Base-by-base conservation (phyloP, 306 rosid genomes). In the Trifolium fragiferum region DNA sequence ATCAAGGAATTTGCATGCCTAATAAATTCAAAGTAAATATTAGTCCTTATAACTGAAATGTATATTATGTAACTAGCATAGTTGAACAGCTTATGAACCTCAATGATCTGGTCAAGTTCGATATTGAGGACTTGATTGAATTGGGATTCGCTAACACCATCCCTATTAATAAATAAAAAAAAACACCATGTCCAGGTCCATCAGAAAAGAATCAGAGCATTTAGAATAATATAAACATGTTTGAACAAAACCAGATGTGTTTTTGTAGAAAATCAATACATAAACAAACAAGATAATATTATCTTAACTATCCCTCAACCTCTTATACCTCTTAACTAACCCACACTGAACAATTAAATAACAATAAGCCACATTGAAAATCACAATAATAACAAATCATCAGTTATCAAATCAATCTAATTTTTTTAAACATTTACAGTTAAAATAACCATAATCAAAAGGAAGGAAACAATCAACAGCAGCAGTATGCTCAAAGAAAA, bases 121-220 rank as follows among this genome's bases (percentile, higher is more conserved):
- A 88, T 78, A 69, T 94, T 94, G 82, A 94, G 55, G 13, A 94
- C 99, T 89, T 94, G 99, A 49, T 84, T 94, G 83, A 94, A 94
- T 16, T 94, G 99, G 0, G 99, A 94, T 66, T 94, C 98, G n/a
- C 99, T 94, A 53, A 94, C 99, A 14, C 99, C 99, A 68, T 94
- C 99, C 96, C 99, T 94, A 43, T 15, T 68, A 44, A 61, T 4
- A 76, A 74, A 37, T n/a, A 41, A 43, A 3, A 35, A 49, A 23
- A 37, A 60, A 78, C 10, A 66, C 15, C 18, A 16, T 4, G 59
- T 15, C 57, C 37, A 64, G 49, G 59, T 62, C 14, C 68, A 68
- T 15, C 6, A 66, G 72, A 53, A 66, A 55, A 70, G 20, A 13
- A 57, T 16, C 33, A 4, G 51, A 68, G n/a, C 41, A 19, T 8